Conservation (phyloP, 2,329 filamentous ascomycete genomes). For the Cladosporium sp. region DNA sequence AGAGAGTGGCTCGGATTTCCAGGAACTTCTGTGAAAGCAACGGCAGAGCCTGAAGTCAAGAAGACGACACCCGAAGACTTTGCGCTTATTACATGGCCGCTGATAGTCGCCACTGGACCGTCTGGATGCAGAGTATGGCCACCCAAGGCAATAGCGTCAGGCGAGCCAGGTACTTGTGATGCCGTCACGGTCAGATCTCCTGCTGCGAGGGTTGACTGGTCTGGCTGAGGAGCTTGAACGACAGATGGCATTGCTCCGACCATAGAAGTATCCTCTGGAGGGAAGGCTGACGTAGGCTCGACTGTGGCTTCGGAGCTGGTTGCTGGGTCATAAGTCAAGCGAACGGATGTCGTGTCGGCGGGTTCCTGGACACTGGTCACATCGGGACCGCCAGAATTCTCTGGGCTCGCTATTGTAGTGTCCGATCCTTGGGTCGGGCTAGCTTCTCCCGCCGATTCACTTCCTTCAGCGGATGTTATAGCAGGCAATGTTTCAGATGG, state of each 20-base stretch:
- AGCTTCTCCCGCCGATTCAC: not conserved
- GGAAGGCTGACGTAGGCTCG: not conserved
- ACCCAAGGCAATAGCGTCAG: not conserved
- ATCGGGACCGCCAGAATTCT: not conserved
- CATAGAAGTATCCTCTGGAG: not conserved
- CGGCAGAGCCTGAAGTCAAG: not conserved
- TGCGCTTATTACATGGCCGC: not conserved
- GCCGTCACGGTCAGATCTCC: not conserved
- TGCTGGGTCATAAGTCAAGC: not conserved
- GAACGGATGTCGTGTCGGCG: not conserved
- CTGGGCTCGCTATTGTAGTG: not conserved
- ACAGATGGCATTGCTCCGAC: not conserved
- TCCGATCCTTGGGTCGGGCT: not conserved
- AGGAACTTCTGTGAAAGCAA: not conserved
- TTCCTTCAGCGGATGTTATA: not conserved
- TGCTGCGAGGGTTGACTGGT: not conserved
- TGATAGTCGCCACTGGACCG: not conserved
- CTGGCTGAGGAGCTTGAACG: not conserved
- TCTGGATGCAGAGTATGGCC: not conserved
- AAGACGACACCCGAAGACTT: not conserved
- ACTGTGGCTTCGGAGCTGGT: not conserved
- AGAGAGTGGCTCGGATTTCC: not conserved
- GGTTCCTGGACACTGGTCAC: not conserved
- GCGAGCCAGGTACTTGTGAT: not conserved
- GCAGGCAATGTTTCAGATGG: not conserved